phyloP scores from a whole-genome alignment of 2,329 filamentous ascomycete species.

The Thyridium curvatum region DNA sequence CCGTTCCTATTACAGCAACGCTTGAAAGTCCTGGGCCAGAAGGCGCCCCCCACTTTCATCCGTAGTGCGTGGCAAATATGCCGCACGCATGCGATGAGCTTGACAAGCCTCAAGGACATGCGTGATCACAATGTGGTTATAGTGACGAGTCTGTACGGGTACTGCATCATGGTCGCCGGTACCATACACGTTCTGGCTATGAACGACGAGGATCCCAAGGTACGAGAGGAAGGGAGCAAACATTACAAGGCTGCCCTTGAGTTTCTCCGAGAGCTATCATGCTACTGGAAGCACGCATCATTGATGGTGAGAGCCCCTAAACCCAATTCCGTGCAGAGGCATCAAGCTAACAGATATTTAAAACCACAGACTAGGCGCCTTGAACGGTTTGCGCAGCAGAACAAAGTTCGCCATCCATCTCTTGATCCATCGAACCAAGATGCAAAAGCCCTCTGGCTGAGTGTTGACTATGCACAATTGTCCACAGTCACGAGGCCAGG shows the following conservation, averaged over 20 bases:
- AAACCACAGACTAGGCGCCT: background rate
- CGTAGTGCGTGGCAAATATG: background rate
- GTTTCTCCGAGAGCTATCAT: background rate
- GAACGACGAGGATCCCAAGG: background rate
- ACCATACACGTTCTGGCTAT: slow-evolving; percentile 1
- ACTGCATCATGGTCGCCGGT: slow-evolving; percentile 2
- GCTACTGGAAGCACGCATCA: background rate
- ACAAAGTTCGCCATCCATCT: background rate
- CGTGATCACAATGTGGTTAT: background rate
- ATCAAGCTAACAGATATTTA: no score
- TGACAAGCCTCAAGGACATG: background rate
- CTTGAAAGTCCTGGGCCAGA: background rate
- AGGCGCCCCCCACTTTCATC: background rate
- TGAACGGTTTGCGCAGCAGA: background rate
- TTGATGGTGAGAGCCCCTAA: background rate
- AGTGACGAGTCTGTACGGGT: slow-evolving; percentile 1
- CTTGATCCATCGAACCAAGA: no score
- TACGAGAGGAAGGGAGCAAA: background rate
- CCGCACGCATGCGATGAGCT: background rate
- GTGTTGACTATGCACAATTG: no score
- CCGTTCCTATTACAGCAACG: slow-evolving; percentile 1
- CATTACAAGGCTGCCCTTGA: background rate
- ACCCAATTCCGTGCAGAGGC: no score
- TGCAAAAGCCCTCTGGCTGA: no score
- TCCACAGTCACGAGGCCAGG: no score